Conservation (phyloP, 495 filamentous ascomycete species). For the Talaromyces stipitatus region DNA sequence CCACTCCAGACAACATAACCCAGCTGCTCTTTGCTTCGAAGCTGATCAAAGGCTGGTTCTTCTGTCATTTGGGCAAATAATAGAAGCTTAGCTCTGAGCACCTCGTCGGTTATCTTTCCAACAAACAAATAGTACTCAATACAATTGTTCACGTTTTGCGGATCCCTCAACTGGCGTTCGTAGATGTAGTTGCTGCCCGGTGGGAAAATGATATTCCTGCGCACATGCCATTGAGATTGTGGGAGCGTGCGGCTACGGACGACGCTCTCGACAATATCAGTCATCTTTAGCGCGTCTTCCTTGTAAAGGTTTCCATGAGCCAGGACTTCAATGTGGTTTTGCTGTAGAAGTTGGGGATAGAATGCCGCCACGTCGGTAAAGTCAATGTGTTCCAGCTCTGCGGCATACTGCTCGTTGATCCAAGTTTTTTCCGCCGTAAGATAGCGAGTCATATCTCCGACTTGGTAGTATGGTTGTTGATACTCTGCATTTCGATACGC, state of each 20-base stretch:
- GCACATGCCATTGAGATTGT: conserved; percentile 69
- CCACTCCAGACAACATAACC: conserved; percentile 94
- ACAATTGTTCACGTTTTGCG: conserved; percentile 92
- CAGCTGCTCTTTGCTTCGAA: conserved; percentile 95
- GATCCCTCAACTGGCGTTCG: conserved; percentile 70
- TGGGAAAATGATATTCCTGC: conserved; percentile 69
- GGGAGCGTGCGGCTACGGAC: conserved; percentile 72
- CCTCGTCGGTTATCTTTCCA: conserved; percentile 61
- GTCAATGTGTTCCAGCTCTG: conserved; percentile 67
- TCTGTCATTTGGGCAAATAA: conserved; percentile 87
- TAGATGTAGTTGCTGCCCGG: conserved; percentile 78
- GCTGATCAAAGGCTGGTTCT: conserved; percentile 87
- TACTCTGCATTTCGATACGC: conserved; percentile 80
- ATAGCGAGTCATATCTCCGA: conserved; percentile 77
- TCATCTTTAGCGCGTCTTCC: conserved; percentile 85
- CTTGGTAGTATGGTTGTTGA: conserved; percentile 80
- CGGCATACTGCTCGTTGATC: conserved; percentile 72
- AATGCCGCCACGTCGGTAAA: conserved; percentile 67
- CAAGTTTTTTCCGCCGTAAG: conserved; percentile 69
- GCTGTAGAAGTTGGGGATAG: conserved; percentile 70
- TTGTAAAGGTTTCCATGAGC: conserved; percentile 93
- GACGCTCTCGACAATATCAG: conserved; percentile 69
- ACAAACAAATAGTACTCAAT: conserved; percentile 87
- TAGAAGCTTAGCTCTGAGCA: conserved; percentile 64
- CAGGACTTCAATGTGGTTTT: conserved; percentile 81